A percentile compares a stretch with the other conserved stretches of the same genome.
Evolutionary conservation across 345 rosid genomes (phyloP).

Genomic region (Populus deltoides): DNA sequence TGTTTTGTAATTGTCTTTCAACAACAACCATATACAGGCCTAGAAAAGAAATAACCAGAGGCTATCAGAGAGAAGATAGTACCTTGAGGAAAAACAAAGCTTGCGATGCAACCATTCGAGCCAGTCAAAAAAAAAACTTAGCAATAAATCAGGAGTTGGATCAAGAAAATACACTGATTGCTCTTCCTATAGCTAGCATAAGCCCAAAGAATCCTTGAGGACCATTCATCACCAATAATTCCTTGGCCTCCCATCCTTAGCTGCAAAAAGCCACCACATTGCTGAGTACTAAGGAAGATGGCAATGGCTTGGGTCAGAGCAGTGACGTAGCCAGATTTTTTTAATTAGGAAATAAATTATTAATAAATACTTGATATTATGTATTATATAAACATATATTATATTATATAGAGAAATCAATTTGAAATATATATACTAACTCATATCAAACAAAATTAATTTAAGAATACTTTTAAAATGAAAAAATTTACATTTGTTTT

Average conservation of each 20-base stretch:
- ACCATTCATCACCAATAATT: conserved; percentile 18
- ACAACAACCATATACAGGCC: conserved; percentile 81
- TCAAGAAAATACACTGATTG: neutral
- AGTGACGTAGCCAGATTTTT: no score
- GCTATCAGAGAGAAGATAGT: neutral
- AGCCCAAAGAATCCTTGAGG: conserved; percentile 19
- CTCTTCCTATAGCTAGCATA: conserved; percentile 20
- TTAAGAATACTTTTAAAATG: no score
- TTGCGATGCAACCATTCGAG: no score
- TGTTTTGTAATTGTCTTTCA: conserved; percentile 73
- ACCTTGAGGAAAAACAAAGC: neutral
- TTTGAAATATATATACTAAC: no score
- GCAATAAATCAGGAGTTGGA: neutral
- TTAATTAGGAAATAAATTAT: no score
- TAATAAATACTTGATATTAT: no score
- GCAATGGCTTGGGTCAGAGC: no score
- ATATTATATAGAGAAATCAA: no score
- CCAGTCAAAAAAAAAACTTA: no score
- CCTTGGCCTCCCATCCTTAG: conserved; percentile 18
- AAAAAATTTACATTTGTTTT: no score
- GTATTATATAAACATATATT: no score
- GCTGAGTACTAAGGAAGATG: neutral
- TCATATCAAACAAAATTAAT: no score
- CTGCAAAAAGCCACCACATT: neutral
- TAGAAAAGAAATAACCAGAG: conserved; percentile 20